A percentile compares a stretch with the other conserved stretches of the same genome.
phyloP scores from a whole-genome alignment of 108 stramenopile species.

The Discostella stelligeroides region DNA sequence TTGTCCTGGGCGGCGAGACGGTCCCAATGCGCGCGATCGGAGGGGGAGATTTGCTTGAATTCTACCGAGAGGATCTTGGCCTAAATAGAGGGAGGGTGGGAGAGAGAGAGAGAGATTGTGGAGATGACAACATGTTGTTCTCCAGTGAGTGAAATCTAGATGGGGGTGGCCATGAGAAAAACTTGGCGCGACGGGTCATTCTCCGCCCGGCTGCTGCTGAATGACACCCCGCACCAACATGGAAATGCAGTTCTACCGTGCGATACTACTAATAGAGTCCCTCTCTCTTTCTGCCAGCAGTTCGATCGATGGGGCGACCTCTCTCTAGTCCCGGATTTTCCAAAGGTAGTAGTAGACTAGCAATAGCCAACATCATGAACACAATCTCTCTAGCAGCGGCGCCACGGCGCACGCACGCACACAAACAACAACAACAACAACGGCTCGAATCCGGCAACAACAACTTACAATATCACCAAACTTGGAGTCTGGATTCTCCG shows the following conservation, averaged over 20 bases:
- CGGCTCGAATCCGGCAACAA: slow-evolving; percentile 6
- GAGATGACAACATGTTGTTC: not conserved
- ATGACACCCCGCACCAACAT: slow-evolving; percentile 20
- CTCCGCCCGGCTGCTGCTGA: no score
- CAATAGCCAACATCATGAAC: no score
- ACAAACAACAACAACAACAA: not conserved
- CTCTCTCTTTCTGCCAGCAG: no score
- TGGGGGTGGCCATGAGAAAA: slow-evolving; percentile 29
- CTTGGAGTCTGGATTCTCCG: slow-evolving; percentile 68
- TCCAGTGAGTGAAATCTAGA: not conserved
- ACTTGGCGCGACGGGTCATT: slow-evolving; percentile 19
- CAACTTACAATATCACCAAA: slow-evolving; percentile 86
- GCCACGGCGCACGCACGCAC: no score
- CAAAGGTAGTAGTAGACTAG: no score
- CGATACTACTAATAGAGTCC: no score
- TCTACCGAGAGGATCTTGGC: slow-evolving; percentile 50
- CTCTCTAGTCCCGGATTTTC: no score
- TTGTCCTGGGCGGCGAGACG: slow-evolving; percentile 42
- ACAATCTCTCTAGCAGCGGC: slow-evolving; percentile 7
- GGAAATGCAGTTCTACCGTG: no score
- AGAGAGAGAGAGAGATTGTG: not conserved
- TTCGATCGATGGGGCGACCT: no score
- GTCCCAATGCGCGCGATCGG: slow-evolving; percentile 25
- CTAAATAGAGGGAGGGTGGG: slow-evolving; percentile 31
- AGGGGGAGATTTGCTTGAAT: slow-evolving; percentile 24